Conservation (phyloP, 208 protist genomes). For the Trypanosoma scelopori region DNA sequence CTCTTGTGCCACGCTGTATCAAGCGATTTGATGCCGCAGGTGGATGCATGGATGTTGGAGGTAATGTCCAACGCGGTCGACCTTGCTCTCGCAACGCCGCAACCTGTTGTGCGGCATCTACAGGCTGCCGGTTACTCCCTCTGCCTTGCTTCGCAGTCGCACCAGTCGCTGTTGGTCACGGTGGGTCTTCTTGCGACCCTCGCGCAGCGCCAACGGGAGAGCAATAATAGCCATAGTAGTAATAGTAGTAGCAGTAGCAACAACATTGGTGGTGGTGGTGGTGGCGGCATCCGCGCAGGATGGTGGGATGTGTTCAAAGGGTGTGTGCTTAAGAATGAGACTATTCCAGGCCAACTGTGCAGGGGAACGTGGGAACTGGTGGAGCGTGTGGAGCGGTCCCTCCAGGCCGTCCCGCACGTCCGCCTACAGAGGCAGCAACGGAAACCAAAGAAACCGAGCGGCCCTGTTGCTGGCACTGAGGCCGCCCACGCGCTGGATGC, state of each 20-base stretch:
- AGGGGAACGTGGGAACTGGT: constrained; percentile 37
- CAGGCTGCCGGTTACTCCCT: constrained; percentile 37
- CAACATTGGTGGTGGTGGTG: not conserved
- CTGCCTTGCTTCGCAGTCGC: constrained; percentile 32
- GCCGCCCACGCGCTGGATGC: too few species aligned
- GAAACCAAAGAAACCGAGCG: constrained; percentile 2
- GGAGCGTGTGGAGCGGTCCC: constrained; percentile 32
- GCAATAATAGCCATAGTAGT: not conserved
- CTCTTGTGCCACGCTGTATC: constrained; percentile 34
- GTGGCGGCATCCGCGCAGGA: not conserved
- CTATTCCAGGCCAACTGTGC: constrained; percentile 45
- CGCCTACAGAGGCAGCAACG: constrained; percentile 20
- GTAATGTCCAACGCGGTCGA: constrained; percentile 47
- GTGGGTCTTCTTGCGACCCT: constrained; percentile 55
- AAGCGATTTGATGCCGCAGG: constrained; percentile 33
- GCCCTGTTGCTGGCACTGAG: too few species aligned
- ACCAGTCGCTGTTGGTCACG: constrained; percentile 51
- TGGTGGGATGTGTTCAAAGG: constrained; percentile 58
- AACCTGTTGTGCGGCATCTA: constrained; percentile 41
- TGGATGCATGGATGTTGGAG: constrained; percentile 47
- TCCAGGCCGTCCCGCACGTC: constrained; percentile 8
- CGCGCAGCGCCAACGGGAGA: constrained; percentile 36
- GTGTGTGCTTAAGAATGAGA: constrained; percentile 44
- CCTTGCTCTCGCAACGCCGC: constrained; percentile 34
- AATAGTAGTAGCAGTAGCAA: not conserved